phyloP scores from a whole-genome alignment of 2,329 filamentous ascomycete genomes.

The Fusarium oligoseptatum region DNA sequence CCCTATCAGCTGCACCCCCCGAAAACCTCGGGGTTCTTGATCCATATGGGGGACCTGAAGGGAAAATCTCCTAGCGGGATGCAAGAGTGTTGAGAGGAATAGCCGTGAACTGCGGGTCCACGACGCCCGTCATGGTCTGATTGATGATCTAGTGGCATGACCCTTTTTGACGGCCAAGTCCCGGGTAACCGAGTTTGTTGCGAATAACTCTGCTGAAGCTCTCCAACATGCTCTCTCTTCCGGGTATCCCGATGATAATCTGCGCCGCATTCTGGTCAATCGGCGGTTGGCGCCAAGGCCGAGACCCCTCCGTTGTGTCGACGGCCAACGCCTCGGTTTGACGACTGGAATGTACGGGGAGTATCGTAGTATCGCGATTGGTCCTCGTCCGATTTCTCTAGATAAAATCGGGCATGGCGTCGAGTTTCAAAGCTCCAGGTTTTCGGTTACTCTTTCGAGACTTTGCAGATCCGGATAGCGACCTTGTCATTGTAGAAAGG shows the following conservation, averaged over 20 bases:
- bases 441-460: conserved; percentile 42
- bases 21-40: conserved; percentile 9
- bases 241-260: conserved; percentile 19
- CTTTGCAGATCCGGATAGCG: conserved; percentile 67
- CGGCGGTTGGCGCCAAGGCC: conserved; percentile 19
- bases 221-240: background rate
- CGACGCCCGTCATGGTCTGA: conserved; percentile 32
- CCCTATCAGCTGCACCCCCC: conserved; percentile 17
- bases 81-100: background rate
- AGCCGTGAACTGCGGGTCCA: conserved; percentile 25
- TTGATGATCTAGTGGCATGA: conserved; percentile 36
- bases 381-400: conserved; percentile 4
- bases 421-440: conserved; percentile 3
- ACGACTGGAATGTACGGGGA: conserved; percentile 42
- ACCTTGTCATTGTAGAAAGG: conserved; percentile 75
- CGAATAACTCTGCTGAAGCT: conserved; percentile 10
- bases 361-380: conserved; percentile 14
- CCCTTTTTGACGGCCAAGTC: conserved; percentile 19
- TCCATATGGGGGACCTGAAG: conserved; percentile 12
- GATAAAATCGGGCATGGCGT: conserved; percentile 17
- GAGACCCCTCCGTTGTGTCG: conserved; percentile 7
- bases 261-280: conserved; percentile 19
- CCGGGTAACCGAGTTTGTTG: conserved; percentile 8
- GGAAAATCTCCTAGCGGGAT: conserved; percentile 4
- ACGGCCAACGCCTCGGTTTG: conserved; percentile 10